Evolutionary conservation across 768 basidiomycete genomes (phyloP), one percentile per base, ranked within the genome.

Genomic region (Thelephora aurantiotincta): DNA sequence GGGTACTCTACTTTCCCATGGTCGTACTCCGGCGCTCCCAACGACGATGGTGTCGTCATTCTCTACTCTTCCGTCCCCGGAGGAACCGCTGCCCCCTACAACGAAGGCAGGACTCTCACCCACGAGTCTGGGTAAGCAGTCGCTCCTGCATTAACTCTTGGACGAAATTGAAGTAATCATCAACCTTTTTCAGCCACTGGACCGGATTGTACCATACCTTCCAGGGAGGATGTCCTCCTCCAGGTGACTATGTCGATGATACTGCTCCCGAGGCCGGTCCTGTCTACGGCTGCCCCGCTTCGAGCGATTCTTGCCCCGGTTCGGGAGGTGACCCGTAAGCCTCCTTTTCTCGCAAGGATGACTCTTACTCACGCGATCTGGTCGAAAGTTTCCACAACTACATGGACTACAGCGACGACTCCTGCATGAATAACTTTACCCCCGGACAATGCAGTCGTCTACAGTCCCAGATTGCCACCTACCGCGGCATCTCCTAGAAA

Each of bases 121-220:
- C 26, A 30, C 26, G 26, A 30, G 9, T 4, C 26, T 30, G 26
- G 54, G 56, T 56, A 33, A 13, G 53, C 22, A 22, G 2, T 23
- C 13, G 14, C 33, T 38, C 42, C 35, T 41, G 9, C 18, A 22
- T 43, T 2, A 43, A 38, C 42, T 36, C 13, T 16, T 22, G 2
- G 12, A 9, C 41, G 14, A 5, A 3, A 12, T 22, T 19, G 6
- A 44, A 20, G 22, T 14, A 45, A 33, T 35, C 16, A 5, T 3
- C 35, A 35, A 7, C 36, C 23, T 12, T 34, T 16, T 43, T 9
- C 38, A 74, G 75, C n/a, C 75, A 77, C 61, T 78, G 76, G 75
- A 62, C 74, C 50, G 75, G 76, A 22, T 65, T 77, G 20, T 76
- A 68, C 60, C 74, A 77, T 61, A 74, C 75, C 20, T 77, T 75